These are phyloP conservation scores for Wickerhamomyces sydowiorum DNA, from an alignment of 805 yeast species.

Conservation along the genomic window DNA sequence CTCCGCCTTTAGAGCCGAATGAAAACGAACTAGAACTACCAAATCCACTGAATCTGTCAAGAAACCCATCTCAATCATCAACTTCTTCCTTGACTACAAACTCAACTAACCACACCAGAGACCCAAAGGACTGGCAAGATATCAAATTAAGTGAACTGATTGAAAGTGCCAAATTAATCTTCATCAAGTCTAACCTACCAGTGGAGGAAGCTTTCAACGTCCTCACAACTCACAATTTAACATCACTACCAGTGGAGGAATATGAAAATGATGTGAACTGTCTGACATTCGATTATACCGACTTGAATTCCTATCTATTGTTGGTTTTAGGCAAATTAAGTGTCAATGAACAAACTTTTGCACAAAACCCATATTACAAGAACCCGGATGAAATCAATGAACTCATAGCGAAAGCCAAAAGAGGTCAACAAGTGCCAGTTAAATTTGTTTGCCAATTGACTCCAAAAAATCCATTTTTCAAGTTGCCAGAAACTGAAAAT, in stretches of 20 bases:
- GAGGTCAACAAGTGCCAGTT: constrained; percentile 89
- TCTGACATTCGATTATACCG: constrained; percentile 86
- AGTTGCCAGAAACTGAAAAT: constrained; percentile 63
- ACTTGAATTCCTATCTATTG: constrained; percentile 79
- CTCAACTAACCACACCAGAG: constrained; percentile 35
- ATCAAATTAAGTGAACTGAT: constrained; percentile 67
- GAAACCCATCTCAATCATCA: constrained; percentile 24
- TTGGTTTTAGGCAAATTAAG: constrained; percentile 72
- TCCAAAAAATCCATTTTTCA: constrained; percentile 83
- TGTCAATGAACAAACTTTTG: constrained; percentile 26
- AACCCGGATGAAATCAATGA: constrained; percentile 35
- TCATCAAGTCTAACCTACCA: constrained; percentile 58
- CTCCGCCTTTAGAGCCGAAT: constrained; percentile 50
- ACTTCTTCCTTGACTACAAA: constrained; percentile 67
- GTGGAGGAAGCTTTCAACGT: constrained; percentile 89
- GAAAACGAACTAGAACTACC: constrained; percentile 8
- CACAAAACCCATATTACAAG: constrained; percentile 20
- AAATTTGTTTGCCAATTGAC: constrained; percentile 79
- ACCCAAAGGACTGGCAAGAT: constrained; percentile 62
- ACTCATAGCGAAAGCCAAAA: constrained; percentile 59
- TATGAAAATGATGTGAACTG: constrained; percentile 56
- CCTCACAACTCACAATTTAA: constrained; percentile 63
- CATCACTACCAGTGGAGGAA: constrained; percentile 77
- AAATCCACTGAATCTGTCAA: constrained; percentile 12
- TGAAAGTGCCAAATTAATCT: constrained; percentile 70